These are phyloP conservation scores for Exophiala alcalophila DNA, from an alignment of 2,329 filamentous ascomycete genomes.

Conservation along the genomic window DNA sequence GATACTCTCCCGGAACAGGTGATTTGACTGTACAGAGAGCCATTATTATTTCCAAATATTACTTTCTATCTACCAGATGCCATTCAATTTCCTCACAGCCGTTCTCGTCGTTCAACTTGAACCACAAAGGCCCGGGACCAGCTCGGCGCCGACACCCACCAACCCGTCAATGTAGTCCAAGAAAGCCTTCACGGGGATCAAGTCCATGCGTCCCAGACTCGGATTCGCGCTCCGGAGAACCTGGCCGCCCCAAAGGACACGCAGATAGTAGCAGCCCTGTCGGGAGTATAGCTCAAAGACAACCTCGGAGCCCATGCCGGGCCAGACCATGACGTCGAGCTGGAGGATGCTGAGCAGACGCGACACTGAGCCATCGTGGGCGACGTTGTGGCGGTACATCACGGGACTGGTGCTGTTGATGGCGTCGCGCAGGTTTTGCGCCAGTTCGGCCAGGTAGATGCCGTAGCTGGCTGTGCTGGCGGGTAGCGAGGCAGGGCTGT, in stretches of 20 bases:
- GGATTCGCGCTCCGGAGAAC: conserved; percentile 67
- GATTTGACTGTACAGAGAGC: no score
- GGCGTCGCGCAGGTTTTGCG: conserved; percentile 59
- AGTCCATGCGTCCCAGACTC: conserved; percentile 64
- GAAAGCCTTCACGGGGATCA: conserved; percentile 65
- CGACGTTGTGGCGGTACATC: conserved; percentile 71
- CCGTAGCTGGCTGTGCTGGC: conserved; percentile 63
- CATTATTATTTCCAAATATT: no score
- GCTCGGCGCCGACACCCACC: conserved; percentile 53
- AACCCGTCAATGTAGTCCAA: conserved; percentile 70
- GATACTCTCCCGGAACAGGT: no score
- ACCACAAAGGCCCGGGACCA: conserved; percentile 42
- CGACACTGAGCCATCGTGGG: conserved; percentile 73
- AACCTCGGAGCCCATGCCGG: conserved; percentile 76
- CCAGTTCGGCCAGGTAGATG: conserved; percentile 71
- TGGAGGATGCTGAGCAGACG: conserved; percentile 68
- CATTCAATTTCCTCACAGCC: no score
- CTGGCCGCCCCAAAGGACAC: conserved; percentile 69
- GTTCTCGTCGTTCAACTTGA: no score
- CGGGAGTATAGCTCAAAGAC: conserved; percentile 69
- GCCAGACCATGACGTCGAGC: conserved; percentile 75
- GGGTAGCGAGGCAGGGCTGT: conserved; percentile 58
- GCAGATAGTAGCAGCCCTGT: conserved; percentile 51
- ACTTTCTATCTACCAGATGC: no score
- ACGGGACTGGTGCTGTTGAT: conserved; percentile 44